Evolutionary conservation across 2,329 filamentous ascomycete genomes (phyloP), one percentile per base, ranked within the genome.

Genomic region (Fusarium sp.): DNA sequence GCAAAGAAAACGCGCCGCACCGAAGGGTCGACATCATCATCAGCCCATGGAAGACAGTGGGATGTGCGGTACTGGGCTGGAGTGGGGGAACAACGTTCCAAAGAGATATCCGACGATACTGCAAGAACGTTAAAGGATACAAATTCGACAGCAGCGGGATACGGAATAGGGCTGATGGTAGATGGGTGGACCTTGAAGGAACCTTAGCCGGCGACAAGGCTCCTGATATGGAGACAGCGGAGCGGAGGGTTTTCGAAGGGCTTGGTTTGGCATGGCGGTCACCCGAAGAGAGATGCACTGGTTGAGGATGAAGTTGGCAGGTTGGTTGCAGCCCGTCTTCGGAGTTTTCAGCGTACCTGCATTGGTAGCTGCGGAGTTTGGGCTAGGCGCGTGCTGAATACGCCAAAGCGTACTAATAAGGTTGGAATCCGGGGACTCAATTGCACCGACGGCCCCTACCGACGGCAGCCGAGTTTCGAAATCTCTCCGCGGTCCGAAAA

Each of bases 141-240:
- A 97, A 96, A 77, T 98, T 98, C 75, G 94, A 97, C 75, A 96
- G 92, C 66, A 96, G 92, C 73, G 96, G 96, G 0, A 87, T 97
- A 13, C 85, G 94, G 44, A 88, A 88, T 72, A 83, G 90, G 10
- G 77, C 74, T 10, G 87, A 89, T 54, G 92, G 92, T 3, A 79
- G 80, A 4, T 89, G 90, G 82, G 86, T 95, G n/a, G 89, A 96
- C 76, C 73, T 96, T 9, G 87, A 89, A 85, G 91, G 82, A 75
- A 65, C 62, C 41, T 58, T 56, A 19, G 49, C 56, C 14, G 68
- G 57, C 3, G 79, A 85, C 67, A 75, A 74, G 67, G 88, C 88
- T 11, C 85, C 85, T 70, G 83, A 89, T 46, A 88, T 92, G 82
- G 80, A 88, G 74, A 90, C 91, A 68, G 92, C 94, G 7, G 94